Evolutionary conservation across 306 rosid species (phyloP).

Genomic region (Begonia masoniana): DNA sequence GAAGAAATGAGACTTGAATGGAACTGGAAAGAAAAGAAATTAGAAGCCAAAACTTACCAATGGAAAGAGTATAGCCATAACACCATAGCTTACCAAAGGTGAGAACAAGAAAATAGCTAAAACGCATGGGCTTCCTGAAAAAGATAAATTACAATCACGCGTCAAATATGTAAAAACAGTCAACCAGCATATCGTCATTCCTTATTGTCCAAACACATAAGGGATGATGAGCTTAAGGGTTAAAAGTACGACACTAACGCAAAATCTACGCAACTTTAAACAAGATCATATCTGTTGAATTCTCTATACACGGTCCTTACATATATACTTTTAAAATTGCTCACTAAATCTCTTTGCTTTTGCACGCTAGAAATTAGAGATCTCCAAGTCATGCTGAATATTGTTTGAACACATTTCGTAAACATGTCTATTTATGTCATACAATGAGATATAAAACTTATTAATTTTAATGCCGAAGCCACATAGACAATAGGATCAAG

Average conservation of each 20-base stretch:
- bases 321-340: too few species aligned
- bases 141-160: slow-evolving; percentile 14
- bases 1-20: slow-evolving; percentile 4
- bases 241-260: not conserved
- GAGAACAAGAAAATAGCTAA: slow-evolving; percentile 70
- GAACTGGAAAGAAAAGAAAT: slow-evolving; percentile 1
- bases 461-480: slow-evolving; percentile 4
- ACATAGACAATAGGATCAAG: slow-evolving; percentile 8
- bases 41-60: slow-evolving; percentile 37
- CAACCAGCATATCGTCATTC: not conserved
- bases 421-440: too few species aligned
- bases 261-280: not conserved
- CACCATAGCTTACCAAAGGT: slow-evolving; percentile 78
- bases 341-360: too few species aligned
- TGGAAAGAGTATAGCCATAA: slow-evolving; percentile 82
- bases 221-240: slow-evolving; percentile 1
- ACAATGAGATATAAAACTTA: too few species aligned
- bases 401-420: too few species aligned
- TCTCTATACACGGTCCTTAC: too few species aligned
- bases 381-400: too few species aligned
- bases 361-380: too few species aligned
- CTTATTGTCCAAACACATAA: not conserved
- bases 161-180: slow-evolving; percentile 10
- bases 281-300: too few species aligned
- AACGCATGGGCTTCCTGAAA: slow-evolving; percentile 91